Percentiles rank a stretch among this genome's conserved stretches.
Conservation (phyloP, 345 rosid genomes). For the Populus ilicifolia region DNA sequence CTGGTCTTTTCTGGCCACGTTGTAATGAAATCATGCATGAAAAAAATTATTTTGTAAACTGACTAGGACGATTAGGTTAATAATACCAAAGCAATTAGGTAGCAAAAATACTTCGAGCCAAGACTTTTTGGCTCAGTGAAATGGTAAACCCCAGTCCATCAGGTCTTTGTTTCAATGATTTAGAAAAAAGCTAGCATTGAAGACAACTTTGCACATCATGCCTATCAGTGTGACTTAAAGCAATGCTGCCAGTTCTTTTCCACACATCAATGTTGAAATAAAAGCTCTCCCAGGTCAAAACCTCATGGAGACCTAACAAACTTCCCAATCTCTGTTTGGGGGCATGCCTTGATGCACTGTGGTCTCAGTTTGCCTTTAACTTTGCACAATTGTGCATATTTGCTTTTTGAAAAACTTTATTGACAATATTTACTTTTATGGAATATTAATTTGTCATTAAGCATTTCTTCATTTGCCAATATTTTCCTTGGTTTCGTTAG, state of each 20-base stretch:
- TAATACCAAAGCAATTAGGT: neutral
- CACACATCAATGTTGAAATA: neutral
- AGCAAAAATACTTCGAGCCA: neutral
- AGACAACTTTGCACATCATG: neutral
- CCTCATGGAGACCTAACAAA: neutral
- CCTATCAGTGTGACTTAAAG: neutral
- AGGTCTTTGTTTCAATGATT: neutral
- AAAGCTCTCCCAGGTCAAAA: neutral
- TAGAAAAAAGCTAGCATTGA: conserved; percentile 3
- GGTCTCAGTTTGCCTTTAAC: neutral
- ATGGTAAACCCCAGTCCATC: neutral
- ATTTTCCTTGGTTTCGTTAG: neutral
- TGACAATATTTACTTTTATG: neutral
- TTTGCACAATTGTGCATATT: neutral
- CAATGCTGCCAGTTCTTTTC: neutral
- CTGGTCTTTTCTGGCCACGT: neutral
- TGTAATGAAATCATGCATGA: neutral
- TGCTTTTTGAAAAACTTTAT: too few species aligned
- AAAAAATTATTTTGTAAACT: neutral
- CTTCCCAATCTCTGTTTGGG: neutral
- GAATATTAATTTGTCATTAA: neutral
- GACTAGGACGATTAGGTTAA: neutral
- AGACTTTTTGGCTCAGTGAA: neutral
- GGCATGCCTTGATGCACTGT: neutral
- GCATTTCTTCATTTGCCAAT: neutral